Evolutionary conservation across 768 basidiomycete species (phyloP).

Genomic region (Sistotremastrum niveocremeum): DNA sequence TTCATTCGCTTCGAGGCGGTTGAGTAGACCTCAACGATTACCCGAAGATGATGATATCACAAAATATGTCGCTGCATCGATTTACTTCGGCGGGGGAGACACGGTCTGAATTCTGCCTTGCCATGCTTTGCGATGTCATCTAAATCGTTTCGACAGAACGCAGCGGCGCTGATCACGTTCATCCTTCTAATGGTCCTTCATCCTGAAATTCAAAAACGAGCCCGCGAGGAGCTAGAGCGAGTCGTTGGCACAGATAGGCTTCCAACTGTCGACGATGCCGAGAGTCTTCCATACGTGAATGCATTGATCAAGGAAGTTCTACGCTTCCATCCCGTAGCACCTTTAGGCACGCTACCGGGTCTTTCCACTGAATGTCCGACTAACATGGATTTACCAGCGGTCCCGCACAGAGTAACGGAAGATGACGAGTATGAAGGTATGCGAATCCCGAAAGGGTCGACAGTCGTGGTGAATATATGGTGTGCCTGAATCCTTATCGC

Average conservation of each 20-base stretch:
- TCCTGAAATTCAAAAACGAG: constrained; percentile 16
- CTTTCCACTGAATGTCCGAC: not conserved
- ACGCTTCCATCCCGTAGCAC: not conserved
- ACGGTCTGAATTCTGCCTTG: not conserved
- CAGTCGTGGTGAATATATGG: not conserved
- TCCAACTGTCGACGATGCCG: constrained; percentile 11
- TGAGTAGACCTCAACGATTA: not conserved
- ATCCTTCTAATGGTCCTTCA: constrained; percentile 14
- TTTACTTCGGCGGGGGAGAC: not conserved
- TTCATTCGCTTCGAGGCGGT: not conserved
- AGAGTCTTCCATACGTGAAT: constrained; percentile 13
- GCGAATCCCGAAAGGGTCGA: not conserved
- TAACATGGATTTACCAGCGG: not conserved
- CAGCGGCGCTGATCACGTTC: constrained; percentile 8
- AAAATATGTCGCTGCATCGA: not conserved
- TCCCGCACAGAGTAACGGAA: not conserved
- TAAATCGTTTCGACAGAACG: constrained; percentile 1
- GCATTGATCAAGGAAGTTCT: constrained; percentile 13
- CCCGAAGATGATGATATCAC: not conserved
- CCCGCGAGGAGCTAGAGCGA: constrained; percentile 17
- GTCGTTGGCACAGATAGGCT: constrained; percentile 14
- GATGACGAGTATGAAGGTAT: not conserved
- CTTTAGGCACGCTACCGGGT: not conserved
- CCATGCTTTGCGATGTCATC: not conserved
- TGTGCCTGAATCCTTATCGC: not conserved